phyloP scores from a whole-genome alignment of 2,329 filamentous ascomycete species.

The Ophiobolus disseminans region DNA sequence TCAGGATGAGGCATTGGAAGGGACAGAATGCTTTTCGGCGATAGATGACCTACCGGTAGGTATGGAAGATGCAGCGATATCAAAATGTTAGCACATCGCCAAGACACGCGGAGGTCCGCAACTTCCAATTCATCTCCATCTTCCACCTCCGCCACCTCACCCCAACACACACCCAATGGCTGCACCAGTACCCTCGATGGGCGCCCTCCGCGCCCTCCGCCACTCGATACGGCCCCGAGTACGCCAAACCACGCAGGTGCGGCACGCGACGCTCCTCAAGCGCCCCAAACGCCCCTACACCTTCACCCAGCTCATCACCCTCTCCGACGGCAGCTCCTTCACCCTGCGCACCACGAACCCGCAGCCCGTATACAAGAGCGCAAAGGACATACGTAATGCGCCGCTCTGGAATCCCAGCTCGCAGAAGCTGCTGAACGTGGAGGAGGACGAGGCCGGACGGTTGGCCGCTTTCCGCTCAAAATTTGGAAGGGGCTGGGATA shows the following conservation, averaged over 20 bases:
- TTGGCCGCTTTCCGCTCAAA: constrained; percentile 83
- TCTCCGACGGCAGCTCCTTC: constrained; percentile 89
- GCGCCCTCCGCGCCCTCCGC: constrained; percentile 42
- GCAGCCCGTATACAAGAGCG: constrained; percentile 64
- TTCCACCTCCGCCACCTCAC: constrained; percentile 6
- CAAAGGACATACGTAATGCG: constrained; percentile 89
- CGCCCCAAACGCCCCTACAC: constrained; percentile 93
- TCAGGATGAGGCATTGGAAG: not conserved
- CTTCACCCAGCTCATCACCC: constrained; percentile 94
- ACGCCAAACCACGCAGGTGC: constrained; percentile 61
- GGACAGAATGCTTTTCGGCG: not conserved
- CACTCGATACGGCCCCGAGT: constrained; percentile 29
- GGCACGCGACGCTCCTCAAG: constrained; percentile 82
- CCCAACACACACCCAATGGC: constrained; percentile 33
- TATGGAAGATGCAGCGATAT: constrained; percentile 7
- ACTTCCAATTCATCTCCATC: constrained; percentile 19
- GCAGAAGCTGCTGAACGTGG: constrained; percentile 81
- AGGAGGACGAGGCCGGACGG: constrained; percentile 92
- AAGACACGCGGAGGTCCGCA: constrained; percentile 33
- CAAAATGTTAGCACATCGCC: constrained; percentile 23
- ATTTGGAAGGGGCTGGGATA: constrained; percentile 86
- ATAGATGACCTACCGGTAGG: not conserved
- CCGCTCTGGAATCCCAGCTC: constrained; percentile 89
- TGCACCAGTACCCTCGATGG: constrained; percentile 39
- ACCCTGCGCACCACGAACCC: constrained; percentile 80